Percentiles rank a stretch among this genome's conserved stretches.
phyloP scores from a whole-genome alignment of 164 flowering plant species.

The Cinnamomum chago region DNA sequence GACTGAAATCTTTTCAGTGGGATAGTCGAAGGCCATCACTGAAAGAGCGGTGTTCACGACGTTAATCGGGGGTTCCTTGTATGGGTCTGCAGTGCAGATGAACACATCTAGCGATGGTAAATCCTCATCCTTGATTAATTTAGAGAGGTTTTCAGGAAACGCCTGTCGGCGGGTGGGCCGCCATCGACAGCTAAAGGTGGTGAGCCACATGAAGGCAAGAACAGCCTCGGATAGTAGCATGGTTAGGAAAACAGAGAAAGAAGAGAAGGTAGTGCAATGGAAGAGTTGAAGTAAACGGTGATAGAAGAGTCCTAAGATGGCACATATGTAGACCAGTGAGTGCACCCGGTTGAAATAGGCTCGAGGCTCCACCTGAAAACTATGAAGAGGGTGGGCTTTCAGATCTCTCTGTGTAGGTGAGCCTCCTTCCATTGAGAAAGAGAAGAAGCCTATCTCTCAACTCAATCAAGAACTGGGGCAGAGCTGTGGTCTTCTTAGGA shows the following conservation, averaged over 20 bases:
- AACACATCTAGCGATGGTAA: slow-evolving; percentile 28
- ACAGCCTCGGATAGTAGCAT: slow-evolving; percentile 17
- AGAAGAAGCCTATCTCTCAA: too few species aligned
- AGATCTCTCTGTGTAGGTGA: not conserved
- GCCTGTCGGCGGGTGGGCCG: slow-evolving; percentile 18
- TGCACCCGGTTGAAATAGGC: slow-evolving; percentile 43
- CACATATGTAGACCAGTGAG: slow-evolving; percentile 36
- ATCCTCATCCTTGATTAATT: slow-evolving; percentile 3
- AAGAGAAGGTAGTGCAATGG: slow-evolving; percentile 8
- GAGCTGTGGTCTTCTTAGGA: too few species aligned
- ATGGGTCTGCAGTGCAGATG: slow-evolving; percentile 36
- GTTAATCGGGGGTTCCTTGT: slow-evolving; percentile 26
- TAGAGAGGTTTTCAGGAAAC: slow-evolving; percentile 19
- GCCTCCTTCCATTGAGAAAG: not conserved
- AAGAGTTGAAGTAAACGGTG: slow-evolving; percentile 13
- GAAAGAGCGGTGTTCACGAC: slow-evolving; percentile 27
- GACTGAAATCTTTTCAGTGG: slow-evolving; percentile 23
- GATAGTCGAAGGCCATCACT: slow-evolving; percentile 29
- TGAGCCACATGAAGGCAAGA: slow-evolving; percentile 25
- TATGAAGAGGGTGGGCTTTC: slow-evolving; percentile 31
- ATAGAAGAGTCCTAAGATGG: slow-evolving; percentile 39
- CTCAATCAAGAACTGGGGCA: too few species aligned
- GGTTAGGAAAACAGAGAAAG: slow-evolving; percentile 5
- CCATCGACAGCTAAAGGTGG: slow-evolving; percentile 16
- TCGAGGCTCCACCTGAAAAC: slow-evolving; percentile 23